phyloP scores from a whole-genome alignment of 495 filamentous ascomycete genomes.

The Astrocystis sublimbata region DNA sequence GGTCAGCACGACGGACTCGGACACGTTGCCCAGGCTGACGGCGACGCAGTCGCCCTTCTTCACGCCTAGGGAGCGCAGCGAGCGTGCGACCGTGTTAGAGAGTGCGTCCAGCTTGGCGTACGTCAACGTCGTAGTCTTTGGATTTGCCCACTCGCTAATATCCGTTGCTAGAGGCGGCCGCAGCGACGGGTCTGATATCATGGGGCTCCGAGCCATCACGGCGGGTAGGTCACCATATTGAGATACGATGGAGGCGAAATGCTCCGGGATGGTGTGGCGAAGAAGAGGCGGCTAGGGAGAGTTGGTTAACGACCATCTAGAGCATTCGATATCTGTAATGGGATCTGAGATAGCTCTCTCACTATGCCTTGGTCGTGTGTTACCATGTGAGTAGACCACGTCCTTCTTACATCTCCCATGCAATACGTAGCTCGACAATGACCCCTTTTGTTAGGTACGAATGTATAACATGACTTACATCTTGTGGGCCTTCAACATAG shows the following conservation, averaged over 20 bases:
- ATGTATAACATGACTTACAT: constrained; percentile 29
- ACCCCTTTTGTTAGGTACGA: background rate
- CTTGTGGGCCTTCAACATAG: constrained; percentile 29
- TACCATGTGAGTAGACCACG: background rate
- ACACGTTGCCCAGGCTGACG: constrained; percentile 80
- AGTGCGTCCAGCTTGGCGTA: constrained; percentile 72
- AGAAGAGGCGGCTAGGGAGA: constrained; percentile 68
- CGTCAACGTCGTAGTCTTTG: constrained; percentile 54
- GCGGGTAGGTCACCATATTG: constrained; percentile 74
- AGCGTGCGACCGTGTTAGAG: constrained; percentile 76
- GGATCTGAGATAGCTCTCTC: background rate
- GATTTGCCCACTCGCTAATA: constrained; percentile 22
- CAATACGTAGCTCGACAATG: background rate
- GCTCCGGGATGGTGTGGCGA: constrained; percentile 74
- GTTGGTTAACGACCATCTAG: constrained; percentile 21
- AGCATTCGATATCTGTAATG: background rate
- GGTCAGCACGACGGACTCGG: constrained; percentile 77
- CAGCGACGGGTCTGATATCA: constrained; percentile 18
- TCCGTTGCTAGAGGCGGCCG: constrained; percentile 16
- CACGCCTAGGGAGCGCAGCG: constrained; percentile 72
- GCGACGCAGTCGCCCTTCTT: constrained; percentile 83
- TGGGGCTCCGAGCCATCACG: constrained; percentile 43
- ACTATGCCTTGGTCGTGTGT: background rate
- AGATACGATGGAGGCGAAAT: constrained; percentile 72
- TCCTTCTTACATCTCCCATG: background rate